Evolutionary conservation across 805 yeast genomes (phyloP).

Genomic region (Spathaspora passalidarum): DNA sequence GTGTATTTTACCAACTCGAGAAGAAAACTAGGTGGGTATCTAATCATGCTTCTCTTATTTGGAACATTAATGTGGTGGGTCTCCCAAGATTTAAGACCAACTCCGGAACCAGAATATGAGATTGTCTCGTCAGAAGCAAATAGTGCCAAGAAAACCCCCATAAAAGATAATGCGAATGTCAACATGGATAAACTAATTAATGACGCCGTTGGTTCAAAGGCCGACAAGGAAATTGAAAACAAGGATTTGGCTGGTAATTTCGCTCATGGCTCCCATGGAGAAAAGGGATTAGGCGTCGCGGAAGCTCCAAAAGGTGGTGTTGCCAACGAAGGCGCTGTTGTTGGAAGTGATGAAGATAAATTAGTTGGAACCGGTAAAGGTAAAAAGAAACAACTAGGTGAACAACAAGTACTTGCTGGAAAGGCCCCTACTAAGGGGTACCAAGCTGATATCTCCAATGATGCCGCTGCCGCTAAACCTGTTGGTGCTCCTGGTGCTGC

Average conservation of each 20-base stretch:
- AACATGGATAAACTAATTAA: constrained; percentile 25
- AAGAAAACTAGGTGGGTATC: constrained; percentile 37
- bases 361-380: constrained; percentile 20
- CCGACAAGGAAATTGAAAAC: constrained; percentile 32
- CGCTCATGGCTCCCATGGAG: constrained; percentile 38
- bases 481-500: not conserved
- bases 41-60: constrained; percentile 31
- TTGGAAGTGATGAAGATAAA: constrained; percentile 37
- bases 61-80: constrained; percentile 35
- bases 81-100: constrained; percentile 32
- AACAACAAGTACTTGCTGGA: constrained; percentile 5
- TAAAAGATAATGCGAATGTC: constrained; percentile 6
- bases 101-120: constrained; percentile 27
- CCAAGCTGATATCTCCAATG: constrained; percentile 4
- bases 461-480: not conserved
- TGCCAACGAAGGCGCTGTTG: constrained; percentile 44
- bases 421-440: constrained; percentile 2
- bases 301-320: constrained; percentile 48
- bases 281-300: constrained; percentile 34
- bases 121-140: constrained; percentile 13
- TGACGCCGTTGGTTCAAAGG: constrained; percentile 25
- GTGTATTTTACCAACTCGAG: constrained; percentile 34
- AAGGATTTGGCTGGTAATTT: constrained; percentile 36
- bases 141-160: constrained; percentile 1
- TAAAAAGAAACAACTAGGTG: constrained; percentile 8